Evolutionary conservation across 257 asterid species (phyloP).

Genomic region (Capsicum rhomboideum): DNA sequence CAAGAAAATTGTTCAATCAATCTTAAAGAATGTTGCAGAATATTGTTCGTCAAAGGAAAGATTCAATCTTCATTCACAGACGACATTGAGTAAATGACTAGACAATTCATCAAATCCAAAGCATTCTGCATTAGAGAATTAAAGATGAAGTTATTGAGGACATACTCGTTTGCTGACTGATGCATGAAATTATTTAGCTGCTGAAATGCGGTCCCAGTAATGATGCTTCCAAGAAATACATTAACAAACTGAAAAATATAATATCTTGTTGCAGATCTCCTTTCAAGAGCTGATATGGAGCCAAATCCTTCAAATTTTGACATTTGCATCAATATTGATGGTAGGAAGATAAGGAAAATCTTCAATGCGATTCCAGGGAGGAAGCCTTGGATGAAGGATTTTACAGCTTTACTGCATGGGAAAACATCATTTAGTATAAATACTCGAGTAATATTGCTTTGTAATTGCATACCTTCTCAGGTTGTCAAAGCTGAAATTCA

Average conservation of each 20-base stretch:
- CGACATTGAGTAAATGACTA: background rate
- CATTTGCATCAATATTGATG: conserved; percentile 76
- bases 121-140: background rate
- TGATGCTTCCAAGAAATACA: conserved; percentile 84
- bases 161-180: conserved; percentile 60
- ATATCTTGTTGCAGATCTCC: conserved; percentile 86
- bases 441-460: too few species aligned
- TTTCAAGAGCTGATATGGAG: conserved; percentile 72
- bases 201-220: conserved; percentile 75
- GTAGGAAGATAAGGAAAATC: conserved; percentile 79
- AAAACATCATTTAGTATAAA: background rate
- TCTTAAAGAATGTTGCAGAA: background rate
- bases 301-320: conserved; percentile 77
- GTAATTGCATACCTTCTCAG: too few species aligned
- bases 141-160: background rate
- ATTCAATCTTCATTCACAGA: background rate
- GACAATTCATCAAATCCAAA: background rate
- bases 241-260: conserved; percentile 71
- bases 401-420: conserved; percentile 57
- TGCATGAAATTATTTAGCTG: conserved; percentile 56
- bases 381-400: conserved; percentile 79
- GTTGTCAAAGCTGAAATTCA: too few species aligned
- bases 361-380: conserved; percentile 83
- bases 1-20: background rate
- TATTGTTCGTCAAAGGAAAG: background rate